phyloP scores from a whole-genome alignment of 192 early-diverging fungal species.

The Powellomyces hirtus region DNA sequence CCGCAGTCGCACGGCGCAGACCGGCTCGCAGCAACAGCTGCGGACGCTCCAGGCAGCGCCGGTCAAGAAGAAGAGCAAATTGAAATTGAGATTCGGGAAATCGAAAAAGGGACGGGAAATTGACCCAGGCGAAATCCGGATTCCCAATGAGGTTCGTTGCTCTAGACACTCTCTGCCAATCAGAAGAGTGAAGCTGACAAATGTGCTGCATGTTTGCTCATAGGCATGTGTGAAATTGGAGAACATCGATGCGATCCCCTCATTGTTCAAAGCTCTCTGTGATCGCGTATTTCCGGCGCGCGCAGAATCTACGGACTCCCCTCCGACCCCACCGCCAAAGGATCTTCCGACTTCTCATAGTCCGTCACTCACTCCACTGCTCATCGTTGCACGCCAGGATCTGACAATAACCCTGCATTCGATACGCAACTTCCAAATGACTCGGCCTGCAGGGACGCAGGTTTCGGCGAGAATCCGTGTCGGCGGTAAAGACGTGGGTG shows the following conservation, averaged over 20 bases:
- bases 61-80: slow-evolving; percentile 24
- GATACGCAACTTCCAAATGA: background rate
- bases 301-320: background rate
- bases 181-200: too few relatives aligned
- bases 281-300: slow-evolving; percentile 4
- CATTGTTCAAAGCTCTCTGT: slow-evolving; percentile 18
- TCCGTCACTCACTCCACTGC: background rate
- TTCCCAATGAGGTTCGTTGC: slow-evolving; percentile 14
- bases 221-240: slow-evolving; percentile 38
- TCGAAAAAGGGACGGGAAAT: slow-evolving; percentile 25
- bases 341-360: background rate
- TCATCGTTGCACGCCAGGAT: background rate
- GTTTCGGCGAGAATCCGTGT: slow-evolving; percentile 8
- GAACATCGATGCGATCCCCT: slow-evolving; percentile 32
- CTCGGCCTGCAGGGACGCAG: slow-evolving; percentile 26
- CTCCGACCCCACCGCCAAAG: slow-evolving; percentile 17
- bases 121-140: slow-evolving; percentile 29
- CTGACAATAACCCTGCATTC: background rate
- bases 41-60: background rate
- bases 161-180: too few relatives aligned
- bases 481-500: slow-evolving; percentile 17
- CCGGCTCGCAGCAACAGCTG: background rate
- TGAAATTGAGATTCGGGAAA: slow-evolving; percentile 25
- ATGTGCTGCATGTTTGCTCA: background rate
- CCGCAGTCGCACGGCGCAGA: background rate